These are phyloP conservation scores for Aegilops sharonensis DNA, from an alignment of 176 grass and related monocot genomes.

Conservation along the genomic window DNA sequence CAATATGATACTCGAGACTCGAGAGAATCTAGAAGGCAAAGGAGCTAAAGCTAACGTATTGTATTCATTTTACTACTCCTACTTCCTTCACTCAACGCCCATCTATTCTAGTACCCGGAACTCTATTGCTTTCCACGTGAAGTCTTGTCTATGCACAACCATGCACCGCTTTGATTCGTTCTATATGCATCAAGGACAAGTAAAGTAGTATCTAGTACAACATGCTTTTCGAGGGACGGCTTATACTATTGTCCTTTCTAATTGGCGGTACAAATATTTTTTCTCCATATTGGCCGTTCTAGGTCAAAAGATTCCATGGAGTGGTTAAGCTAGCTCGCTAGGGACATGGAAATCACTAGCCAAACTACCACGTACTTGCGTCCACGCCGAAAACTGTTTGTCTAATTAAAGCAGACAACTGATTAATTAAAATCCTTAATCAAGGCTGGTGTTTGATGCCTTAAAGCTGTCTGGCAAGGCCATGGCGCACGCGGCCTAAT, in stretches of 20 bases:
- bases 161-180: neutral
- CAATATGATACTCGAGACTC: neutral
- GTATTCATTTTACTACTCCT: neutral
- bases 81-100: too few species aligned
- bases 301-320: conserved; percentile 32
- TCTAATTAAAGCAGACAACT: neutral
- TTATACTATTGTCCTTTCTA: neutral
- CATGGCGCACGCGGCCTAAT: too few species aligned
- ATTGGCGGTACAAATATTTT: too few species aligned
- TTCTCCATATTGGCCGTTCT: neutral
- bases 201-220: neutral
- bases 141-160: neutral
- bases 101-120: neutral
- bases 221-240: too few species aligned
- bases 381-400: neutral
- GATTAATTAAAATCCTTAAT: neutral
- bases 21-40: neutral
- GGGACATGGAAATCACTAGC: conserved; percentile 27
- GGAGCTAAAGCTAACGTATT: neutral
- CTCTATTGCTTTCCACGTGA: neutral
- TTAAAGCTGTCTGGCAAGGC: neutral
- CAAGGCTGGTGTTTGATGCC: too few species aligned
- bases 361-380: neutral
- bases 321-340: neutral
- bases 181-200: neutral